phyloP scores from a whole-genome alignment of 306 rosid genomes.

The Vigna reflexopilosa region DNA sequence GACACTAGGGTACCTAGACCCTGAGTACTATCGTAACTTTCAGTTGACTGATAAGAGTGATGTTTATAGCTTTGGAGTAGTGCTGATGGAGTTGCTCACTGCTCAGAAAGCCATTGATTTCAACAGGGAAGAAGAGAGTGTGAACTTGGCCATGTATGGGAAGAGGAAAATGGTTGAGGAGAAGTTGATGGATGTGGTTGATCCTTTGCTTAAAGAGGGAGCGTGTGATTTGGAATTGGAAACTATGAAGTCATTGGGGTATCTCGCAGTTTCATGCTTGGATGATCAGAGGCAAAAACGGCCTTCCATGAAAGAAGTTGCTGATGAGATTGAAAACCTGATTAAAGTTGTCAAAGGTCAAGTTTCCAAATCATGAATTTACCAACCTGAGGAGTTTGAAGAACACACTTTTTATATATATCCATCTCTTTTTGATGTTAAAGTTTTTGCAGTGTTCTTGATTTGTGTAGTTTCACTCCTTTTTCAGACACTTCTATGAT shows the following conservation, averaged over 20 bases:
- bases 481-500: not conserved
- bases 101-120: slow-evolving; percentile 65
- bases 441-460: too few species aligned
- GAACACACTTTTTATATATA: not conserved
- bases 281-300: slow-evolving; percentile 60
- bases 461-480: not conserved
- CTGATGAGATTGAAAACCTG: slow-evolving; percentile 59
- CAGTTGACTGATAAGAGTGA: slow-evolving; percentile 69
- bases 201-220: slow-evolving; percentile 53
- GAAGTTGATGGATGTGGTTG: slow-evolving; percentile 56
- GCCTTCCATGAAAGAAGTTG: slow-evolving; percentile 71
- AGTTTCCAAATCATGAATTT: slow-evolving; percentile 18
- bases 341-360: slow-evolving; percentile 44
- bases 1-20: slow-evolving; percentile 63
- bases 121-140: slow-evolving; percentile 61
- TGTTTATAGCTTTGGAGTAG: slow-evolving; percentile 68
- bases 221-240: slow-evolving; percentile 50
- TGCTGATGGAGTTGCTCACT: slow-evolving; percentile 60
- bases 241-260: slow-evolving; percentile 59
- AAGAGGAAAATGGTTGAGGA: slow-evolving; percentile 55
- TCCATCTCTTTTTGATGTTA: not conserved
- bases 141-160: slow-evolving; percentile 61
- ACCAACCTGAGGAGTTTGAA: not conserved
- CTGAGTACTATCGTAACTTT: slow-evolving; percentile 55
- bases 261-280: slow-evolving; percentile 59